phyloP scores from a whole-genome alignment of 352 stramenopile genomes.

The Vaucheria bursata region DNA sequence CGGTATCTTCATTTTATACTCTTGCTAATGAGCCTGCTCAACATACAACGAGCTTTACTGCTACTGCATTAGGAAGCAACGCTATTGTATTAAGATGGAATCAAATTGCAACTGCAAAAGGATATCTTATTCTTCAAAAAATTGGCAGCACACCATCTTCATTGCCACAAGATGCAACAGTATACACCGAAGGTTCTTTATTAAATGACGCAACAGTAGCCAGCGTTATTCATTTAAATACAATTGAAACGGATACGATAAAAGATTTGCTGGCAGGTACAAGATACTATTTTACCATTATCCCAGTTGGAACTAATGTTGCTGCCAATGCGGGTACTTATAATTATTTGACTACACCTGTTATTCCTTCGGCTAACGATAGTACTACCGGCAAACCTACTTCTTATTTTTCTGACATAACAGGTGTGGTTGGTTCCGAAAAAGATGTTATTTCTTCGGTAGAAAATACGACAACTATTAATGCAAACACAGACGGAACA shows the following conservation, averaged over 20 bases:
- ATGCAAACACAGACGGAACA: slow-evolving; percentile 6
- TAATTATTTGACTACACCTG: slow-evolving; percentile 8
- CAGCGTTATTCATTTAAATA: slow-evolving; percentile 9
- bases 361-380: slow-evolving; percentile 7
- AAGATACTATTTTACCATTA: slow-evolving; percentile 9
- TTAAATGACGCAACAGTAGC: slow-evolving; percentile 7
- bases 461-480: slow-evolving; percentile 9
- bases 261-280: slow-evolving; percentile 6
- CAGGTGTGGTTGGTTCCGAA: slow-evolving; percentile 4
- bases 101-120: slow-evolving; percentile 8
- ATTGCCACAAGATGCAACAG: slow-evolving; percentile 6
- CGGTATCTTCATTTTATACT: slow-evolving; percentile 8
- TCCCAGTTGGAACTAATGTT: slow-evolving; percentile 7
- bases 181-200: slow-evolving; percentile 8
- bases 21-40: slow-evolving; percentile 5
- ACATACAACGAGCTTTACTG: slow-evolving; percentile 7
- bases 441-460: slow-evolving; percentile 8
- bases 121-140: slow-evolving; percentile 9
- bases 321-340: slow-evolving; percentile 4
- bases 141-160: slow-evolving; percentile 5
- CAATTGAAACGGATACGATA: slow-evolving; percentile 8
- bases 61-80: slow-evolving; percentile 6
- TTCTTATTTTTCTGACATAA: slow-evolving; percentile 9
- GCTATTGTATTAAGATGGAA: slow-evolving; percentile 8
- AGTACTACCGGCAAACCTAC: slow-evolving; percentile 5